Evolutionary conservation across 2,329 filamentous ascomycete species (phyloP), one percentile per base, ranked within the genome.

Genomic region (Hawksworthiomyces lignivorus): DNA sequence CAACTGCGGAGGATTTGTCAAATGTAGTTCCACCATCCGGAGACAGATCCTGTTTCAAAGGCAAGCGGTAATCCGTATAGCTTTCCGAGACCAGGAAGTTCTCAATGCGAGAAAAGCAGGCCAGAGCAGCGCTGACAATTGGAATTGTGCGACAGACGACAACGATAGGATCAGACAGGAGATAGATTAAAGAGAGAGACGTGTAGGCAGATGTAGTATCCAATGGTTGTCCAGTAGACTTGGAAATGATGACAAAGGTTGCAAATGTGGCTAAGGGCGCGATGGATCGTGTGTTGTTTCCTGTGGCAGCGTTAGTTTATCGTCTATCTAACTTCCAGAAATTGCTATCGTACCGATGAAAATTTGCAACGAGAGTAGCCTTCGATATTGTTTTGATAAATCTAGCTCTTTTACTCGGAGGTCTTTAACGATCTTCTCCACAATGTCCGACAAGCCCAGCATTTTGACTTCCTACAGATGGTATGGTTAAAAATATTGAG

Each of bases 401-500:
- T 37, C 35, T n/a, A 37, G 35, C 17, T 37, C 35, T 27, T 7
- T 19, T 18, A 28, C 24, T 21, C 35, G 35, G 35, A 37, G 35
- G 10, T 28, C 12, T 15, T 37, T 21, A 18, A 37, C 30, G 11
- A 29, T 38, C 12, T 38, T 19, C 6, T 29, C 21, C 30, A 27
- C 29, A 34, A 28, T 27, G 12, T 28, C 38, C 17, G 31, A 17
- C 38, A 33, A 27, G 24, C 36, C 24, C 7, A 38, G 36, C 36
- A 38, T 38, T 38, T 38, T 38, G n/a, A 38, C 36, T 38, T 38
- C 36, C 30, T 34, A 22, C 20, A 36, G 19, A n/a, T 12, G 18
- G 24, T 11, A 11, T 14, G 33, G 14, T 36, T 36, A 20, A 14
- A 53, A 57, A 48, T 67, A 2, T 60, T 59, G 12, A 62, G 53